These are phyloP conservation scores for Xylariaceae sp. DNA, from an alignment of 2,329 filamentous ascomycete genomes.

Conservation along the genomic window DNA sequence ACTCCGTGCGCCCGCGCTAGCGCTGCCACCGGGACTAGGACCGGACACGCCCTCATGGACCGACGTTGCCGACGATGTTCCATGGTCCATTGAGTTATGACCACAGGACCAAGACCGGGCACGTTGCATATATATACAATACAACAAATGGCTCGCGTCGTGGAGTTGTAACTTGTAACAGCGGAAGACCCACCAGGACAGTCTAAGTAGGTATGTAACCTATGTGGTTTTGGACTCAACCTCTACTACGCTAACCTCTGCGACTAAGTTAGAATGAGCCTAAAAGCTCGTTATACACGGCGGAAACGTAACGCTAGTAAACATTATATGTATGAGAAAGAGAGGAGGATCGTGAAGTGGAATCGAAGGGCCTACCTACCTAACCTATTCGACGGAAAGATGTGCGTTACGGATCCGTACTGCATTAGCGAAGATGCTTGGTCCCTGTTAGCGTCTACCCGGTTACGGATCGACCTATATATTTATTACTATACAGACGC, in stretches of 20 bases:
- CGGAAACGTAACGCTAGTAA: background rate
- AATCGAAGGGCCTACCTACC: background rate
- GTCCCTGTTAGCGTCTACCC: background rate
- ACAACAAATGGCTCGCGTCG: slow-evolving; percentile 13
- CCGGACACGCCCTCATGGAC: slow-evolving; percentile 18
- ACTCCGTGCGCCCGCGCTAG: slow-evolving; percentile 15
- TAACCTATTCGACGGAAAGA: background rate
- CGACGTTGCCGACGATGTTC: slow-evolving; percentile 19
- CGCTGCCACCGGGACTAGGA: slow-evolving; percentile 21
- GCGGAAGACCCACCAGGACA: too few species aligned
- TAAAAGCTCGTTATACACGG: background rate
- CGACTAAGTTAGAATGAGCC: background rate
- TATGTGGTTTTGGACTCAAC: background rate
- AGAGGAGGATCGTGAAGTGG: background rate
- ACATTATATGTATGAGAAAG: background rate
- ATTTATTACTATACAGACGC: background rate
- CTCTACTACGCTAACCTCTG: background rate
- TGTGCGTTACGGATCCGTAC: too few species aligned
- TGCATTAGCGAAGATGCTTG: background rate
- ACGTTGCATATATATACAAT: slow-evolving; percentile 1
- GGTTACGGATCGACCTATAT: too few species aligned
- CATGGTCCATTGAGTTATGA: slow-evolving; percentile 22
- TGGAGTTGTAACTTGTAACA: slow-evolving; percentile 18
- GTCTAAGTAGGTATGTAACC: background rate
- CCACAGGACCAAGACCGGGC: slow-evolving; percentile 4